Percentiles rank a stretch among this genome's conserved stretches.
Evolutionary conservation across 495 filamentous ascomycete genomes (phyloP).

Genomic region (Aspergillus saccharolyticus): DNA sequence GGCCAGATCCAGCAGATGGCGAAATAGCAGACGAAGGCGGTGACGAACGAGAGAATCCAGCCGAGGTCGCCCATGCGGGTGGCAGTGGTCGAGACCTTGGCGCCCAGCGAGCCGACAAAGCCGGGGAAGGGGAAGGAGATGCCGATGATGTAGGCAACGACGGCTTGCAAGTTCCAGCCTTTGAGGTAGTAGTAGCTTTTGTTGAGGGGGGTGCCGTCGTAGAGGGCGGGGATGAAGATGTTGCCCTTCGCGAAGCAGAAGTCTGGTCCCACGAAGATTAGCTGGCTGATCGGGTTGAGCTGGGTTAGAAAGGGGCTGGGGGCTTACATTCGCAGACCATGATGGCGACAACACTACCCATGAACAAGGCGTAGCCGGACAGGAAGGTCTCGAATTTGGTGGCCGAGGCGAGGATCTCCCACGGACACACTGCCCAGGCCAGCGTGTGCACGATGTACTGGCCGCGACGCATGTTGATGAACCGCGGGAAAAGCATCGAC

Average conservation of each 20-base stretch:
- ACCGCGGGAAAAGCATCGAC: conserved; percentile 29
- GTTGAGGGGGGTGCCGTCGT: conserved; percentile 20
- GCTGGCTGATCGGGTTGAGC: not conserved
- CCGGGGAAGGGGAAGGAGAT: conserved; percentile 55
- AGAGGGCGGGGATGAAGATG: conserved; percentile 46
- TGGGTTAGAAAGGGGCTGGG: not conserved
- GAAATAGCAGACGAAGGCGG: conserved; percentile 33
- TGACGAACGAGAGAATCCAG: conserved; percentile 36
- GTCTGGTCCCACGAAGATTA: conserved; percentile 16
- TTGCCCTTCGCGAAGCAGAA: conserved; percentile 52
- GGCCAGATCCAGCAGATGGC: conserved; percentile 36
- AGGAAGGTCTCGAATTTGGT: conserved; percentile 40
- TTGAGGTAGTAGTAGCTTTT: conserved; percentile 35
- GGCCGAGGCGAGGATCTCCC: conserved; percentile 46
- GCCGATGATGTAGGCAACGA: conserved; percentile 51
- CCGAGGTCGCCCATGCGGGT: conserved; percentile 32
- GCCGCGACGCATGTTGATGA: conserved; percentile 34
- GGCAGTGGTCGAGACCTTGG: conserved; percentile 25
- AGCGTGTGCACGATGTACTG: conserved; percentile 30
- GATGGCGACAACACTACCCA: conserved; percentile 50
- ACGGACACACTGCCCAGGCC: conserved; percentile 40
- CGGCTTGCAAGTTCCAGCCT: conserved; percentile 55
- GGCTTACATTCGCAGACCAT: conserved; percentile 49
- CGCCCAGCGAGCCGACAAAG: conserved; percentile 30
- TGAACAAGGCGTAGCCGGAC: conserved; percentile 41